Evolutionary conservation across 495 filamentous ascomycete species (phyloP).

Genomic region (Schizothecium vesticola): DNA sequence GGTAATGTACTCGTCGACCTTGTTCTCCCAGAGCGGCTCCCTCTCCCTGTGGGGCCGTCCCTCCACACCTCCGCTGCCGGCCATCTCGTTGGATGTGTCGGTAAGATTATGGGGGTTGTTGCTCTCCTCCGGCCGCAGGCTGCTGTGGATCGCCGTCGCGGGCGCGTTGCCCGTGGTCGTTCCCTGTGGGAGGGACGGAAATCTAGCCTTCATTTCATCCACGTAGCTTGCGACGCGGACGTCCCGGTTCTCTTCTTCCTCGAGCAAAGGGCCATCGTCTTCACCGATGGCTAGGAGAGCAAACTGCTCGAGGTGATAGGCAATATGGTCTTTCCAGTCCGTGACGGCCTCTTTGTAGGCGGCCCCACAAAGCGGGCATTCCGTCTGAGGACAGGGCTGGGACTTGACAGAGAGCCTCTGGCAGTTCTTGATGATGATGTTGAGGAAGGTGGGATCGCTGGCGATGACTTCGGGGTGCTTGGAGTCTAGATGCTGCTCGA

Average conservation of each 20-base stretch:
- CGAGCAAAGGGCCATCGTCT: background rate
- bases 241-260: background rate
- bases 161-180: background rate
- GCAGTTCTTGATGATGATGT: background rate
- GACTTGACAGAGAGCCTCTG: background rate
- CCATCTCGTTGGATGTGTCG: background rate
- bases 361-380: background rate
- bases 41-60: background rate
- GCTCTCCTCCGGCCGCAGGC: background rate
- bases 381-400: background rate
- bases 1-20: background rate
- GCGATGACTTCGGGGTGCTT: background rate
- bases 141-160: background rate
- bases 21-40: background rate
- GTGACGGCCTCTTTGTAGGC: background rate
- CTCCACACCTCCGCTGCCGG: background rate
- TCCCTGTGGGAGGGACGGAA: background rate
- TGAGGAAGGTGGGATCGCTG: background rate
- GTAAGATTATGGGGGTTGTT: background rate
- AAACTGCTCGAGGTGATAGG: background rate
- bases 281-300: background rate
- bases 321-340: conserved; percentile 9
- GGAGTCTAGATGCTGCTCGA: background rate
- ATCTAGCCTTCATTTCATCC: too few species aligned
- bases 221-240: background rate